A percentile compares a stretch with the other conserved stretches of the same genome.
Evolutionary conservation across 257 asterid genomes (phyloP).

Genomic region (Plantago ovata): DNA sequence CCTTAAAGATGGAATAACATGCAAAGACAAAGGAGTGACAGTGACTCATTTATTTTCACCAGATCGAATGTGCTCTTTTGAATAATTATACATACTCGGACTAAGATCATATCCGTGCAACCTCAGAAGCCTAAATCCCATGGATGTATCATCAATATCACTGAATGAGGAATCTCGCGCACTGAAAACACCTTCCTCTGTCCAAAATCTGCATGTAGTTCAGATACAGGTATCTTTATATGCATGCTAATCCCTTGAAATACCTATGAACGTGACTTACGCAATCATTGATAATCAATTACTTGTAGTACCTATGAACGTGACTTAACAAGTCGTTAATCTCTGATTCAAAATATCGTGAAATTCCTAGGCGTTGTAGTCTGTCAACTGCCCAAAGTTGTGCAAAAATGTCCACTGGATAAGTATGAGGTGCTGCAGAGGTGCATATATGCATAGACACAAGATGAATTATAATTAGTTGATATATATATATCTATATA

Average conservation of each 20-base stretch:
- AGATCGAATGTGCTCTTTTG: too few species aligned
- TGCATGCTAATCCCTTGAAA: too few species aligned
- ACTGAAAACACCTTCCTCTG: constrained; percentile 37
- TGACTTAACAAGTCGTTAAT: constrained; percentile 31
- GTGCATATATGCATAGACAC: background rate
- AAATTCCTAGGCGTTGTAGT: constrained; percentile 53
- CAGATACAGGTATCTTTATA: background rate
- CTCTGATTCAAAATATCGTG: constrained; percentile 36
- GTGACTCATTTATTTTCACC: too few species aligned
- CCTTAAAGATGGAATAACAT: too few species aligned
- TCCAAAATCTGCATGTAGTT: constrained; percentile 35
- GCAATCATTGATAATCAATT: too few species aligned
- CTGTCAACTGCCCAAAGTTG: constrained; percentile 58
- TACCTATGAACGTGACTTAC: constrained; percentile 39
- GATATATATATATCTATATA: too few species aligned
- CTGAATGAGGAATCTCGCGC: constrained; percentile 30
- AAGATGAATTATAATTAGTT: background rate
- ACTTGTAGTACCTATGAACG: constrained; percentile 41
- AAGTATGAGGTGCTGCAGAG: constrained; percentile 37
- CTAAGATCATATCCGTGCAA: constrained; percentile 36
- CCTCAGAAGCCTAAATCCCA: constrained; percentile 51
- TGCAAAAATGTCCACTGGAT: constrained; percentile 47
- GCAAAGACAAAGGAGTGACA: too few species aligned
- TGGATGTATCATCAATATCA: constrained; percentile 49
- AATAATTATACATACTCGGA: constrained; percentile 25